A percentile compares a stretch with the other conserved stretches of the same genome.
phyloP scores from a whole-genome alignment of 1,284 basidiomycete genomes.

The Termitomyces sp. region DNA sequence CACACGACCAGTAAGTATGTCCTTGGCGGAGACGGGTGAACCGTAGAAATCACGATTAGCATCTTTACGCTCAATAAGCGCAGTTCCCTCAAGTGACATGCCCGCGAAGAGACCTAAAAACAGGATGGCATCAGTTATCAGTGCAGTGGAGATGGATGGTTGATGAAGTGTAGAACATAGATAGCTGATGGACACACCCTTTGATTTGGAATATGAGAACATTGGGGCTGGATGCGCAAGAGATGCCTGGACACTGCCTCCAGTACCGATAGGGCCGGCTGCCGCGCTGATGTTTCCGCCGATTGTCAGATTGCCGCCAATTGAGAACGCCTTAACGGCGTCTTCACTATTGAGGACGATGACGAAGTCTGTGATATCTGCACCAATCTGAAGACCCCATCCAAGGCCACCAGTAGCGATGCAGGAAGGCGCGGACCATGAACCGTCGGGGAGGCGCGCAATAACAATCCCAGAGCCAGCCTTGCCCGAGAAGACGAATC shows the following conservation, averaged over 20 bases:
- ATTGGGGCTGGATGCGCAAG: conserved; percentile 93
- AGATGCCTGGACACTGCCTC: conserved; percentile 84
- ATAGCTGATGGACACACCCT: conserved; percentile 49
- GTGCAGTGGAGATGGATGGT: neutral
- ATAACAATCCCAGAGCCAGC: conserved; percentile 94
- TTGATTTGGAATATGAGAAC: conserved; percentile 96
- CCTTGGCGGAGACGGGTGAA: conserved; percentile 81
- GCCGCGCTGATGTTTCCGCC: conserved; percentile 84
- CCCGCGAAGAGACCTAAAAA: conserved; percentile 87
- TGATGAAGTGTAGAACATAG: neutral
- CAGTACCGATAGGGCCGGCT: conserved; percentile 93
- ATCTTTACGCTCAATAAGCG: conserved; percentile 92
- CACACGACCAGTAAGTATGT: conserved; percentile 89
- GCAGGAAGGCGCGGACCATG: conserved; percentile 96
- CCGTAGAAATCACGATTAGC: conserved; percentile 96
- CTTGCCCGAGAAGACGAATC: conserved; percentile 95
- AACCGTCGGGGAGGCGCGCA: conserved; percentile 91
- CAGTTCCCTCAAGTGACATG: conserved; percentile 91
- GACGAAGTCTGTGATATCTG: conserved; percentile 84
- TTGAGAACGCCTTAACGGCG: conserved; percentile 90
- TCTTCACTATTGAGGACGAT: conserved; percentile 97
- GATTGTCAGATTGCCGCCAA: conserved; percentile 95
- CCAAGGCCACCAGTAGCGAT: conserved; percentile 97
- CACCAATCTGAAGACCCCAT: conserved; percentile 94
- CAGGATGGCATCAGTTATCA: neutral